These are phyloP conservation scores for Udeniomyces megalosporus DNA, from an alignment of 768 basidiomycete species.

Conservation along the genomic window DNA sequence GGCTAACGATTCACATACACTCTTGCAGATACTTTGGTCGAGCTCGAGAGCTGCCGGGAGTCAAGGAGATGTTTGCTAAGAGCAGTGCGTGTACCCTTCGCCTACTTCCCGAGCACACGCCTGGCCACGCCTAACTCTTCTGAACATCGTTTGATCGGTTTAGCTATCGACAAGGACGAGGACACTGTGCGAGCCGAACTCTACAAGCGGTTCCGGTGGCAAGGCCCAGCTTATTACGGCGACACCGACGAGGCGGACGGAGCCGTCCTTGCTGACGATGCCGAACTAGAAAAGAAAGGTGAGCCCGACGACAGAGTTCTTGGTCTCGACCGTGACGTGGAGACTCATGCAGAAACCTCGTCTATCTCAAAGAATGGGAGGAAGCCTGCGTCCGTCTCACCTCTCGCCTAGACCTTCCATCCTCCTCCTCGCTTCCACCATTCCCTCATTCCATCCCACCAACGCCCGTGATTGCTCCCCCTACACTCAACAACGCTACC, in stretches of 20 bases:
- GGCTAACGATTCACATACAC: too few species aligned
- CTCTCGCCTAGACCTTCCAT: not conserved
- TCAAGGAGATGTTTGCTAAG: slow-evolving; percentile 81
- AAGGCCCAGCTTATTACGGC: slow-evolving; percentile 77
- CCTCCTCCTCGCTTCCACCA: not conserved
- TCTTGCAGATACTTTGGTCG: slow-evolving; percentile 75
- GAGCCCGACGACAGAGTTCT: slow-evolving; percentile 41
- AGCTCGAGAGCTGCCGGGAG: slow-evolving; percentile 87
- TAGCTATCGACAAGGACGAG: slow-evolving; percentile 55
- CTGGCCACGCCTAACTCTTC: not conserved
- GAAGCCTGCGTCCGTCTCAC: slow-evolving; percentile 1
- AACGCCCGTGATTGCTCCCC: not conserved
- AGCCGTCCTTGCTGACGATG: slow-evolving; percentile 54
- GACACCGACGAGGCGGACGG: slow-evolving; percentile 67
- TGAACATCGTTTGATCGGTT: not conserved
- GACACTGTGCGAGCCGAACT: slow-evolving; percentile 58
- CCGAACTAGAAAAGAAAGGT: slow-evolving; percentile 30
- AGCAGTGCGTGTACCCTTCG: slow-evolving; percentile 39
- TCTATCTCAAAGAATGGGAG: not conserved
- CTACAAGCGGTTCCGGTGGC: slow-evolving; percentile 77
- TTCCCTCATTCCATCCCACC: not conserved
- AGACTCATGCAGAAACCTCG: not conserved
- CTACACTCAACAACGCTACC: not conserved
- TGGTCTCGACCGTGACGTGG: slow-evolving; percentile 47
- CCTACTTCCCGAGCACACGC: not conserved